phyloP scores from a whole-genome alignment of 2,329 filamentous ascomycete species.

The Rhexocercosporidium sp. region DNA sequence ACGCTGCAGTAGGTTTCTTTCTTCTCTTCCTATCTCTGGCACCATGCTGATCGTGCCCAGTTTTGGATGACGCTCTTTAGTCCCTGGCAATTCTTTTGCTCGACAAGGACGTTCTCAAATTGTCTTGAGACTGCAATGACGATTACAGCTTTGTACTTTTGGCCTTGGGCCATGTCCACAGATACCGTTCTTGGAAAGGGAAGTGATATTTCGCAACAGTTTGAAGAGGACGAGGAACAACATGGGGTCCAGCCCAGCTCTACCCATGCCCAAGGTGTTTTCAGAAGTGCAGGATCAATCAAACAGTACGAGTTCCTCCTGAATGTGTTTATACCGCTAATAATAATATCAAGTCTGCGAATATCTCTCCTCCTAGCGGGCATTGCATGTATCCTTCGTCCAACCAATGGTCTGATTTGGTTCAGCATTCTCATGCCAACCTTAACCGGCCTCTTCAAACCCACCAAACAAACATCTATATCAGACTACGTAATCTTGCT shows the following conservation, averaged over 20 bases:
- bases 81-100: slow-evolving; percentile 97
- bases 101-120: slow-evolving; percentile 92
- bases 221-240: slow-evolving; percentile 30
- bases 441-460: slow-evolving; percentile 49
- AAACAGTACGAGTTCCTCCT: slow-evolving; percentile 38
- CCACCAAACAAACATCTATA: slow-evolving; percentile 43
- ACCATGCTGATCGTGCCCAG: slow-evolving; percentile 47
- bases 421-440: slow-evolving; percentile 64
- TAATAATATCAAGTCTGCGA: slow-evolving; percentile 52
- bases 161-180: slow-evolving; percentile 80
- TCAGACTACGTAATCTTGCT: slow-evolving; percentile 56
- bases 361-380: slow-evolving; percentile 77
- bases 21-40: background rate
- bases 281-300: slow-evolving; percentile 39
- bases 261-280: slow-evolving; percentile 26
- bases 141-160: slow-evolving; percentile 76
- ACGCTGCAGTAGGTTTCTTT: slow-evolving; percentile 64
- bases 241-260: slow-evolving; percentile 39
- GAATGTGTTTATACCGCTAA: slow-evolving; percentile 13
- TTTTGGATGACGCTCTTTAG: slow-evolving; percentile 74
- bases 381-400: slow-evolving; percentile 82
- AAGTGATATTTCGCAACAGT: slow-evolving; percentile 18
- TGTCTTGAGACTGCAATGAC: slow-evolving; percentile 91
- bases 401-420: slow-evolving; percentile 92
- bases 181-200: slow-evolving; percentile 21